These are phyloP conservation scores for Alternaria novae-zelandiae DNA, from an alignment of 2,329 filamentous ascomycete genomes.

Conservation along the genomic window DNA sequence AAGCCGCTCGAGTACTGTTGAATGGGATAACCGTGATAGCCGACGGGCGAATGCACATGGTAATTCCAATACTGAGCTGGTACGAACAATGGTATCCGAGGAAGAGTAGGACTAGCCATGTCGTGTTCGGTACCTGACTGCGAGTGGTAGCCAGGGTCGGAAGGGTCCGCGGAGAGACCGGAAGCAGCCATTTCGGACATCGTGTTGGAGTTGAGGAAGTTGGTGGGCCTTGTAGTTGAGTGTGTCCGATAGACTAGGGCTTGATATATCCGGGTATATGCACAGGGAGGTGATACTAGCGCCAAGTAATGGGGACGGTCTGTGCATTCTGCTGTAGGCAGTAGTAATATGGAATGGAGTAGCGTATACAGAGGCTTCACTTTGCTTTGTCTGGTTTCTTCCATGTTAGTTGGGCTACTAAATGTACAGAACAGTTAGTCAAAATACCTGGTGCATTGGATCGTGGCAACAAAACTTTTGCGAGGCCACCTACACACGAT, in stretches of 20 bases:
- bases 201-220: neutral
- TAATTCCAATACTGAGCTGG: neutral
- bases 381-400: neutral
- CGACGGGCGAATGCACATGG: too few species aligned
- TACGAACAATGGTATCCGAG: neutral
- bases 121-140: neutral
- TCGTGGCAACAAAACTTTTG: neutral
- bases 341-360: neutral
- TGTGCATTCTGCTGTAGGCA: neutral
- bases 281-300: neutral
- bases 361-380: neutral
- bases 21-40: neutral
- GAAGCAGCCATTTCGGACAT: neutral
- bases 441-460: neutral
- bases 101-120: neutral
- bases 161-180: neutral
- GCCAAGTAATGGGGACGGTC: neutral
- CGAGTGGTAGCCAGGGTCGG: neutral
- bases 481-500: neutral
- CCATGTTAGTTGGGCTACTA: neutral
- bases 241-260: accelerated
- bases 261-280: neutral
- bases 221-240: neutral
- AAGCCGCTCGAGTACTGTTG: neutral
- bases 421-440: neutral